phyloP scores from a whole-genome alignment of 2,329 filamentous ascomycete species.

The Tolypocladium inflatum region DNA sequence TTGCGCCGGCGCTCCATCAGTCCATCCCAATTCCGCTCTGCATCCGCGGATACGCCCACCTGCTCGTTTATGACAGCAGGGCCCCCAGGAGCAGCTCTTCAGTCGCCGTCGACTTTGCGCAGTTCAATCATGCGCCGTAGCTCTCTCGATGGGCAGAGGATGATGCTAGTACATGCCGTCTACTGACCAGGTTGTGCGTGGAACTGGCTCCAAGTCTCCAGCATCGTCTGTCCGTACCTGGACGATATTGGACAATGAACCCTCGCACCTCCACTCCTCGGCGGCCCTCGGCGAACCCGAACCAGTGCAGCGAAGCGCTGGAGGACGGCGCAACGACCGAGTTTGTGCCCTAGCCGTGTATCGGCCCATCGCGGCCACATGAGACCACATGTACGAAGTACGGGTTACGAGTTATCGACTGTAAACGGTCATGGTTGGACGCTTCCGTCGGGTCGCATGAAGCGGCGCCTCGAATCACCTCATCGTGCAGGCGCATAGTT shows the following conservation, averaged over 20 bases:
- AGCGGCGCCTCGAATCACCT: background rate
- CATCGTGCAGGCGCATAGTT: background rate
- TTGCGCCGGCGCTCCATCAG: background rate
- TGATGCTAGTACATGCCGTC: background rate
- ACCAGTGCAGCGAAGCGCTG: background rate
- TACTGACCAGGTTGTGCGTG: background rate
- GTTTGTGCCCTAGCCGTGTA: background rate
- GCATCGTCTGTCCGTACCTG: background rate
- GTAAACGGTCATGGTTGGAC: background rate
- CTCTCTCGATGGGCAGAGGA: background rate
- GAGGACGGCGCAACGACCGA: background rate
- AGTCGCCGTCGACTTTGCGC: background rate
- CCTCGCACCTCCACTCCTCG: background rate
- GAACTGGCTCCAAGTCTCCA: background rate
- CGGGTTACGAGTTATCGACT: background rate
- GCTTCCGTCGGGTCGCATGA: background rate
- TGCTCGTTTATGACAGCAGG: background rate
- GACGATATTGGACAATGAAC: background rate
- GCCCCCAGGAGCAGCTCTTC: background rate
- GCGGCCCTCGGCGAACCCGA: background rate
- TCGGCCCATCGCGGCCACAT: background rate
- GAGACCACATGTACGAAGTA: background rate
- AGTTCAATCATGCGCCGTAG: background rate
- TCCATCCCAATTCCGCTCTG: background rate
- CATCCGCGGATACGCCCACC: background rate